A percentile compares a stretch with the other conserved stretches of the same genome.
Evolutionary conservation across 208 protist species (phyloP).

Genomic region (Trypanosomatidae sp.): DNA sequence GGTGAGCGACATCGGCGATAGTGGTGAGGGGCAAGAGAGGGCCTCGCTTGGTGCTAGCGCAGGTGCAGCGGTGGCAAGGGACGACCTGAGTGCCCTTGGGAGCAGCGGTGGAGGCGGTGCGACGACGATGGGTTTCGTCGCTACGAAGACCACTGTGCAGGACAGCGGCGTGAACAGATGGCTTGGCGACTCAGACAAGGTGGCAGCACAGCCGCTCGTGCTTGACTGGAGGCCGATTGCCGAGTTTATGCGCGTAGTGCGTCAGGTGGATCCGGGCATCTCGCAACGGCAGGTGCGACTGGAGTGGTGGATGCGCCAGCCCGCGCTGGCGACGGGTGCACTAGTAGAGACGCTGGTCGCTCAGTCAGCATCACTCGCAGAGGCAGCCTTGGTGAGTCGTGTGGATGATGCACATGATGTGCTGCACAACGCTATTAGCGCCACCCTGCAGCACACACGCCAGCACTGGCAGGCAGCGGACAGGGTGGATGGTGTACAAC

Average conservation of each 20-base stretch:
- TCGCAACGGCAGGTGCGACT: conserved; percentile 8
- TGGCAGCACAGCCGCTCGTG: conserved; percentile 3
- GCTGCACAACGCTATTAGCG: conserved; percentile 6
- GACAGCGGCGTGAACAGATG: neutral
- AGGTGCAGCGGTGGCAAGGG: neutral
- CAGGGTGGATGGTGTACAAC: neutral
- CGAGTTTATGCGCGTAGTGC: conserved; percentile 6
- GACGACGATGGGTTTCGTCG: neutral
- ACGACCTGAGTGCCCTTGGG: neutral
- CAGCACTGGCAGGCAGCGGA: neutral
- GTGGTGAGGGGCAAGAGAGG: neutral
- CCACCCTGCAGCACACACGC: conserved; percentile 2
- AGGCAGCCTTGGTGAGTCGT: neutral
- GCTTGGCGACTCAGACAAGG: neutral
- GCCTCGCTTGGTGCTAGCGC: neutral
- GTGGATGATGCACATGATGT: conserved; percentile 1
- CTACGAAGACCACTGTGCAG: neutral
- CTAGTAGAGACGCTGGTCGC: neutral
- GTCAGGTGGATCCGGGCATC: conserved; percentile 17
- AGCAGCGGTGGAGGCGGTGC: neutral
- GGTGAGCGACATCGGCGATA: neutral
- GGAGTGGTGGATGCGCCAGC: conserved; percentile 4
- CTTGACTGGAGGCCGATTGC: conserved; percentile 24
- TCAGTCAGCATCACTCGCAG: neutral
- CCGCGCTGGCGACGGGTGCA: neutral